Evolutionary conservation across 2,329 filamentous ascomycete genomes (phyloP), one percentile per base, ranked within the genome.

Genomic region (Diaporthe batatas): DNA sequence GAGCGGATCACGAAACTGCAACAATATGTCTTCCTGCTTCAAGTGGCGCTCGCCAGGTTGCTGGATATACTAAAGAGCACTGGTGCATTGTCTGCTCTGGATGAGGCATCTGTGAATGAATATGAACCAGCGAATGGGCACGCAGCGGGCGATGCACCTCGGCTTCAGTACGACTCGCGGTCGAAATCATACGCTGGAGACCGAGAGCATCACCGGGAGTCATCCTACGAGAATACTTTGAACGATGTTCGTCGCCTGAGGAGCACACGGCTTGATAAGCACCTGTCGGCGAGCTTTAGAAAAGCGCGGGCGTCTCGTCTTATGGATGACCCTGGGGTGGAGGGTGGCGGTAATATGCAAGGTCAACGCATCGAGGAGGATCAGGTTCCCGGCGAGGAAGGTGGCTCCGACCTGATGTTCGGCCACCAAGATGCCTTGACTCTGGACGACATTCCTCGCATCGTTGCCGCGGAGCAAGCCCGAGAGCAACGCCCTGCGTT

Each of bases 401-500:
- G 90, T 25, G 89, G 91, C 42, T 91, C 93, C 21, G 94, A 96
- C 77, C 88, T 95, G 77, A 96, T 95, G 79, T 95, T 99, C 79
- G 94, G 94, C 47, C 92, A 95, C 76, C 93, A 96, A 79, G 95
- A 98, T 82, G 94, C 94, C 32, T 89, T 99, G 75, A 98, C 96
- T 0, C 85, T 99, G 72, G 96, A 99, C 79, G 96, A 99, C 79
- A 98, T 99, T 77, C 95, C 96, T 11, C 90, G 96, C 75, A 97
- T 99, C 78, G 95, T 98, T 54, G 96, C 96, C 44, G 94, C 96
- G 18, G 95, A 98, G 81, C 96, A 98, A 83, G 95, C 96, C 32
- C 92, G 95, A 77, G 96, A 98, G 80, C 94, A 97, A 80, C 88
- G 94, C 75, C 93, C 94, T 32, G 65, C 72, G 16, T 94, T 94